A percentile compares a stretch with the other conserved stretches of the same genome.
Evolutionary conservation across 176 grass and related monocot species (phyloP).

Genomic region (Cenchrus americanus): DNA sequence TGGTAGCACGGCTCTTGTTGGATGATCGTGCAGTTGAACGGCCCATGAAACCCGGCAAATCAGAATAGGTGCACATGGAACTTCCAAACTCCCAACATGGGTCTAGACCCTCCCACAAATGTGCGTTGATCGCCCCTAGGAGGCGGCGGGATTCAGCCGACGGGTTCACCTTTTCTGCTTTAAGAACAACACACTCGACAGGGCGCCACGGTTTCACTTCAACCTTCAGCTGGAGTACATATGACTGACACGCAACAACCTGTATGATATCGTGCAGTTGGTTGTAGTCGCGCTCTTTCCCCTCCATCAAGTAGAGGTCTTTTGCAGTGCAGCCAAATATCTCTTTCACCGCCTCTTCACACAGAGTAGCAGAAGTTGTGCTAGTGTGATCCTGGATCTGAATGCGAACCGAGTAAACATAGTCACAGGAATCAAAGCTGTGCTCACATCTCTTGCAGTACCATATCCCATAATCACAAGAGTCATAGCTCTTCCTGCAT

Average conservation of each 20-base stretch:
- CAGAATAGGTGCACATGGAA: constrained; percentile 20
- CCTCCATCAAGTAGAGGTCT: constrained; percentile 34
- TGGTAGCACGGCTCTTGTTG: constrained; percentile 25
- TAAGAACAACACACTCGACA: constrained; percentile 52
- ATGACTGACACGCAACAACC: constrained; percentile 41
- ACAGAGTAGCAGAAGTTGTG: constrained; percentile 53
- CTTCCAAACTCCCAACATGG: background rate
- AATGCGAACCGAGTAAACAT: constrained; percentile 59
- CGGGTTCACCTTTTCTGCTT: constrained; percentile 63
- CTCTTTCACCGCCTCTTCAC: constrained; percentile 57
- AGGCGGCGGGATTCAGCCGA: constrained; percentile 54
- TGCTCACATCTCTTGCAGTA: constrained; percentile 60
- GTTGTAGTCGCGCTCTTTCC: constrained; percentile 46
- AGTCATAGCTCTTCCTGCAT: constrained; percentile 48
- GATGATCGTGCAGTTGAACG: constrained; percentile 17
- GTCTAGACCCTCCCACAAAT: constrained; percentile 40
- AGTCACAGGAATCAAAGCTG: constrained; percentile 46
- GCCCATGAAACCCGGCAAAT: constrained; percentile 11
- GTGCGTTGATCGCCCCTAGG: constrained; percentile 47
- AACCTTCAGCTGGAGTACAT: constrained; percentile 73
- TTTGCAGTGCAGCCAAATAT: constrained; percentile 63
- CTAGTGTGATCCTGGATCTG: constrained; percentile 79
- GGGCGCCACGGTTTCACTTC: constrained; percentile 53
- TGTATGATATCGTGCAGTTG: constrained; percentile 60
- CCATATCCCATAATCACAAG: constrained; percentile 48